phyloP scores from a whole-genome alignment of 768 basidiomycete species.

The Dioszegia aurantiaca region DNA sequence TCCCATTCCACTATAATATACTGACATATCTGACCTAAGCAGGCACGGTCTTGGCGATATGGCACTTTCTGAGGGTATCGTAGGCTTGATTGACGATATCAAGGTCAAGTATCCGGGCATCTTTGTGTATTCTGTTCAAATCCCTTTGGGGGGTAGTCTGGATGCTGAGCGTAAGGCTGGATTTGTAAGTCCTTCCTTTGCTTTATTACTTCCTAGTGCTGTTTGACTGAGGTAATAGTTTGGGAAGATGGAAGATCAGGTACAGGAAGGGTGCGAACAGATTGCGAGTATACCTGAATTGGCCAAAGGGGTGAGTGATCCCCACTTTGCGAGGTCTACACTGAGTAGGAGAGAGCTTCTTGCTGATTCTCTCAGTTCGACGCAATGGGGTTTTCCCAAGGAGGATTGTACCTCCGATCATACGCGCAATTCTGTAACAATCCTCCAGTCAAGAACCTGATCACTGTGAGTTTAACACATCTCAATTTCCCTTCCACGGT shows the following conservation, averaged over 20 bases:
- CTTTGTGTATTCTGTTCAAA: constrained; percentile 51
- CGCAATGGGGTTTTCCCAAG: constrained; percentile 55
- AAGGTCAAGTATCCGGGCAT: constrained; percentile 42
- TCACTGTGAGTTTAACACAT: constrained; percentile 53
- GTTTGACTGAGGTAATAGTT: too few species aligned
- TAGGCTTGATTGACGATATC: constrained; percentile 48
- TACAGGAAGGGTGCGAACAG: constrained; percentile 44
- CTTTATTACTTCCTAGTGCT: too few species aligned
- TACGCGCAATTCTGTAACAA: constrained; percentile 52
- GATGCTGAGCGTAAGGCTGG: constrained; percentile 52
- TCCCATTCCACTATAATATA: background rate
- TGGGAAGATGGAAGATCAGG: constrained; percentile 51
- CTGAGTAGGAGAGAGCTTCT: background rate
- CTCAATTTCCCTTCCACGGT: background rate
- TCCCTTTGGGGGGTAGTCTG: constrained; percentile 40
- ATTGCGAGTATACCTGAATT: constrained; percentile 47
- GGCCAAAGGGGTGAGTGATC: constrained; percentile 25
- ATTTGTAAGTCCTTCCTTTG: constrained; percentile 27
- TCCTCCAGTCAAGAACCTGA: constrained; percentile 50
- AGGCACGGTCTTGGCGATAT: constrained; percentile 56
- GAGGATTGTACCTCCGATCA: constrained; percentile 53
- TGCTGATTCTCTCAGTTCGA: constrained; percentile 44
- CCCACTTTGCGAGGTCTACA: background rate
- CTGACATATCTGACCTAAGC: background rate
- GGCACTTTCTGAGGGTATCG: constrained; percentile 49